Evolutionary conservation across 345 rosid species (phyloP), one percentile per base, ranked within the genome.

Genomic region (Aquilaria sinensis): DNA sequence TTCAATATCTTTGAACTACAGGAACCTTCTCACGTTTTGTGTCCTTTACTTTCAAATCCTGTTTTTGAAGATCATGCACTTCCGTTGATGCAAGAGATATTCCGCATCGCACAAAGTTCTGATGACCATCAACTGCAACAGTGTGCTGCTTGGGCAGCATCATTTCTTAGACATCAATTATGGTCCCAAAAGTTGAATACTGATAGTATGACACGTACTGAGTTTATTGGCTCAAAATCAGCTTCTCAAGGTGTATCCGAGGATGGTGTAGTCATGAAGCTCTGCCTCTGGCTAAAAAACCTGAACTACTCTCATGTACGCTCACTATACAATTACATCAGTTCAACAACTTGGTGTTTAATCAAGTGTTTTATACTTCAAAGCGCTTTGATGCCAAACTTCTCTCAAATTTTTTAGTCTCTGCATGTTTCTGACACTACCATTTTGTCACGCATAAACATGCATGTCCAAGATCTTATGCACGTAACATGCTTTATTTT

Each of bases 111-210:
- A 0, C 96, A 87, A 81, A 77, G 78, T 67, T 80, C 91, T 52
- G 82, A 81, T 60, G 88, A 93, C 70, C 81, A 65, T 67, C 88
- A 75, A 72, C 73, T 81, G 72, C 87, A 84, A 73, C 85, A 82
- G 41, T 83, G 79, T 75, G 96, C 97, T 45, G 84, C 97, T 23
- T 93, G 98, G 98, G 85, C 90, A 34, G 72, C 86, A 68, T 83
- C 96, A 66, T 68, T 93, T 73, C 93, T 93, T 56, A 79, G 87
- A 74, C 64, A 76, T 74, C 69, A 67, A 70, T 60, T 89, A 70
- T 84, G 91, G 85, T 84, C 88, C 31, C 55, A 67, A 70, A 59
- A 54, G 51, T 52, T 53, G 41, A 74, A 70, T 58, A 51, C 53
- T 64, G 71, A 71, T 54, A 74, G 57, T 51, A 62, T 54, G 15